Evolutionary conservation across 805 yeast species (phyloP).

Genomic region (Myxozyma vanderwaltii): DNA sequence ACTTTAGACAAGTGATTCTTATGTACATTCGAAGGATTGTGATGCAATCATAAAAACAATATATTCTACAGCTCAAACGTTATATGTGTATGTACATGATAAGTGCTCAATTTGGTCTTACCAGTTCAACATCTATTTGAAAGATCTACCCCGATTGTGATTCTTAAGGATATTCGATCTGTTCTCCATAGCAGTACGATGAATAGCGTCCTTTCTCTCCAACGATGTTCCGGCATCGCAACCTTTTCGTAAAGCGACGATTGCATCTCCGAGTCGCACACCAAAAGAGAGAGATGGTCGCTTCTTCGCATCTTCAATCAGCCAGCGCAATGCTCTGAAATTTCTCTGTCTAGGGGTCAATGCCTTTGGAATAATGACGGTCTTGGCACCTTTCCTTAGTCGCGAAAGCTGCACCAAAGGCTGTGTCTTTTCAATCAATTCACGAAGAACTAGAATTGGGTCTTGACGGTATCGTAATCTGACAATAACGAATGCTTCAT

Average conservation of each 20-base stretch:
- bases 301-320: conserved; percentile 77
- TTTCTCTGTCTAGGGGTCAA: conserved; percentile 78
- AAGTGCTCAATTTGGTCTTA: too few species aligned
- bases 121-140: too few species aligned
- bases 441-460: conserved; percentile 75
- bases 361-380: conserved; percentile 78
- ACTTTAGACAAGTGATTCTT: too few species aligned
- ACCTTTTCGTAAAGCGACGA: conserved; percentile 46
- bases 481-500: conserved; percentile 77
- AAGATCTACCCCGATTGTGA: too few species aligned
- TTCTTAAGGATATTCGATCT: too few species aligned
- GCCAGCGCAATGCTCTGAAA: conserved; percentile 88
- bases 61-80: too few species aligned
- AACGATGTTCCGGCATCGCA: conserved; percentile 16
- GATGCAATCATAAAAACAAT: too few species aligned
- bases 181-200: conserved; percentile 82
- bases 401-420: conserved; percentile 81
- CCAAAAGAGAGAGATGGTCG: conserved; percentile 79
- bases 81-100: too few species aligned
- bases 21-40: too few species aligned
- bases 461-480: conserved; percentile 72
- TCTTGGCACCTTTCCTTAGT: conserved; percentile 81
- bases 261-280: conserved; percentile 89
- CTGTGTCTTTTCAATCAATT: conserved; percentile 75
- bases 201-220: conserved; percentile 80